A percentile compares a stretch with the other conserved stretches of the same genome.
Conservation (phyloP, 23 red algal species). For the Cyanidiococcus yangmingshanensis region DNA sequence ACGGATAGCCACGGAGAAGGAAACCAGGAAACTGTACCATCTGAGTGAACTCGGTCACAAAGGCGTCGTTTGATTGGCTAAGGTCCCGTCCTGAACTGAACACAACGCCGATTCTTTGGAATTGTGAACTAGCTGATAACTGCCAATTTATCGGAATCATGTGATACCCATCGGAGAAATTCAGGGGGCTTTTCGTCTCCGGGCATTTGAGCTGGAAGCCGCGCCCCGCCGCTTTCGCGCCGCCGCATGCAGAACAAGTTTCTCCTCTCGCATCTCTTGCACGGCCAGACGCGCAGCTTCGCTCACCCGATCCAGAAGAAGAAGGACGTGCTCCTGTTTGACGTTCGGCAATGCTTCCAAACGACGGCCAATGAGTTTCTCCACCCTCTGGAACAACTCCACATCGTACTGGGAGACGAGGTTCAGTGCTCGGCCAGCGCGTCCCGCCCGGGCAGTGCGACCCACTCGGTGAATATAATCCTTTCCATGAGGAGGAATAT, state of each 20-base stretch:
- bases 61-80: too few relatives aligned
- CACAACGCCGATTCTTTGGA: too few relatives aligned
- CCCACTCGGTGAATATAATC: conserved; percentile 97
- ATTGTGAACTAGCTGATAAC: too few relatives aligned
- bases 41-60: too few relatives aligned
- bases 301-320: conserved; percentile 69
- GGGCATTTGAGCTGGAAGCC: neutral
- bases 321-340: conserved; percentile 52
- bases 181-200: neutral
- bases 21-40: too few relatives aligned
- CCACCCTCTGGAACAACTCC: conserved; percentile 80
- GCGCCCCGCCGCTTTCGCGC: neutral
- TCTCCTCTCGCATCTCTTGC: conserved; percentile 16
- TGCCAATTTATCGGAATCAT: too few relatives aligned
- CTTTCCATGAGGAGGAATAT: conserved; percentile 87
- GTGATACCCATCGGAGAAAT: neutral
- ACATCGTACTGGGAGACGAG: conserved; percentile 97
- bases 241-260: neutral
- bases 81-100: too few relatives aligned
- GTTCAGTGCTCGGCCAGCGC: conserved; percentile 80
- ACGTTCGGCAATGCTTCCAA: conserved; percentile 46
- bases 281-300: conserved; percentile 60
- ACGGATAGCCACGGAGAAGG: too few relatives aligned
- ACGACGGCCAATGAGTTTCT: conserved; percentile 88
- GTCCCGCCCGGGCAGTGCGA: conserved; percentile 77